Conservation (phyloP, 2,329 filamentous ascomycete species). For the Xylariaceae sp. region DNA sequence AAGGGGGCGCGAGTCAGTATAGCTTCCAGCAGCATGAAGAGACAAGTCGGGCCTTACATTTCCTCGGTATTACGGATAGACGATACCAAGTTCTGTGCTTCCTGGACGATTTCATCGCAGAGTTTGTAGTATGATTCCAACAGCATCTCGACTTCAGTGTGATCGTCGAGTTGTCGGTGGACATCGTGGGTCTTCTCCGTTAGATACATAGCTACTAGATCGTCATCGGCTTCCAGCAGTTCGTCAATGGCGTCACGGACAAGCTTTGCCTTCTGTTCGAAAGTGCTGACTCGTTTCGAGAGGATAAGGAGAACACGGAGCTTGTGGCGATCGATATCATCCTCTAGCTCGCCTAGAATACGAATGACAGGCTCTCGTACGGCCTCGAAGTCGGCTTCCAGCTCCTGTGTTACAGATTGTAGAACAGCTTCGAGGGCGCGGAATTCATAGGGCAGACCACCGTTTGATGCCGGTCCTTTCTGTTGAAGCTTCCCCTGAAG, state of each 20-base stretch:
- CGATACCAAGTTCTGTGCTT: conserved; percentile 85
- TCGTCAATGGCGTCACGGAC: conserved; percentile 95
- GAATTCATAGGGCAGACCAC: conserved; percentile 85
- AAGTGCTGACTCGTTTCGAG: conserved; percentile 91
- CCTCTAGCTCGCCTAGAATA: conserved; percentile 84
- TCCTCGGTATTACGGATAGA: conserved; percentile 98
- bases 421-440: conserved; percentile 91
- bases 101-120: conserved; percentile 95
- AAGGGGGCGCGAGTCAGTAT: conserved; percentile 24
- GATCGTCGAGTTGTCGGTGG: conserved; percentile 71
- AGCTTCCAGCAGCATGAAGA: no score
- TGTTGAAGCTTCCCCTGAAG: conserved; percentile 87
- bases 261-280: conserved; percentile 92
- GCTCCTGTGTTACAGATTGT: conserved; percentile 83
- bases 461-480: conserved; percentile 57
- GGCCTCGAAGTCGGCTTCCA: conserved; percentile 92
- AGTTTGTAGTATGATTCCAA: conserved; percentile 97
- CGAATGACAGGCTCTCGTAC: conserved; percentile 88
- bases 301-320: conserved; percentile 84
- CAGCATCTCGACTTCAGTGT: conserved; percentile 95
- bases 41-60: conserved; percentile 64
- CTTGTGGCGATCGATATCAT: conserved; percentile 94
- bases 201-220: conserved; percentile 90
- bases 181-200: conserved; percentile 78
- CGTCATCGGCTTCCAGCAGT: conserved; percentile 91